Base-by-base conservation (phyloP, 2,329 filamentous ascomycete genomes). In the Alternaria sp. region DNA sequence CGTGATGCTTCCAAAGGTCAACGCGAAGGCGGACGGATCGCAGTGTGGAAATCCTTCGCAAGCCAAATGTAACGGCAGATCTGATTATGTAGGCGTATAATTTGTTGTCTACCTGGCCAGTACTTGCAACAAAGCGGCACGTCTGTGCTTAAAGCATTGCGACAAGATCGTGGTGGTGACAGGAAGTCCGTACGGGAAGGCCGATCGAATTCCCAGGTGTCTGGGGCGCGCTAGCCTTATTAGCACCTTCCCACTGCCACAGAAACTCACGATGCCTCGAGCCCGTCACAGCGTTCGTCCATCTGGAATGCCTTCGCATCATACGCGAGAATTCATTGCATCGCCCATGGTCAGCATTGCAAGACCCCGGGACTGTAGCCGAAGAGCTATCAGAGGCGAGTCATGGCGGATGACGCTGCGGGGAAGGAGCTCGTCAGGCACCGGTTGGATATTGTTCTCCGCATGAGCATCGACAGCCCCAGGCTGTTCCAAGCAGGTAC, bases 361-460 rank as follows among this genome's bases (percentile, higher is more conserved):
- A 21, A 51, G 26, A 13, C 17, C 17, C 26, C 47, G 26, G 47
- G n/a, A 30, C n/a, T 30, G 5, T 28, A 30, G 19, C 36, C 53
- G 53, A 46, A 26, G 30, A 28, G 5, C 32, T 54, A 58, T 59
- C 50, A 30, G 56, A 56, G 44, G 62, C 71, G 71, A 75, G 72
- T 75, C 72, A 73, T 72, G 61, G 61, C 28, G 59, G 67, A 65
- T 21, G 53, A 19, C 28, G 61, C 55, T 69, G 72, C 69, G 71
- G 66, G 70, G 69, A 25, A 52, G 13, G 32, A 47, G n/a, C 10
- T 32, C 13, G 63, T 70, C 71, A 71, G 60, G 46, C 28, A 47
- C 21, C 19, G 11, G 40, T 55, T 67, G 73, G 73, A 75, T 70
- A 74, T 72, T 68, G 66, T 73, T 67, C 67, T 76, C 73, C 73